These are phyloP conservation scores for Metschnikowia vanudenii DNA, from an alignment of 805 yeast genomes.

Conservation along the genomic window DNA sequence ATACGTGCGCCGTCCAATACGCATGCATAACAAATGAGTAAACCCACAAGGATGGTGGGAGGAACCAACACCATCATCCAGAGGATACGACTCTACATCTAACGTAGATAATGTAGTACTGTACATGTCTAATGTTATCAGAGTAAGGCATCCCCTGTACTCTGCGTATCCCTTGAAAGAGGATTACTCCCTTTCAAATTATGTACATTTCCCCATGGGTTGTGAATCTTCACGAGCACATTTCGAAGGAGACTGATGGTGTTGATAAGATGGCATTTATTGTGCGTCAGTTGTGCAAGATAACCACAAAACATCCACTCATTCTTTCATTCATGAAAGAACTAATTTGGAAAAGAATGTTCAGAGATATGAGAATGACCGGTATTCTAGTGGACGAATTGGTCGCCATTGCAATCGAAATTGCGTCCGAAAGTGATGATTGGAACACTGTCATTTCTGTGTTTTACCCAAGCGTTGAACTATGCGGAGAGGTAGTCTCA, in stretches of 20 bases:
- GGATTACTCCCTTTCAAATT: too few species aligned
- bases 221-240: conserved; percentile 57
- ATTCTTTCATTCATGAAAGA: conserved; percentile 55
- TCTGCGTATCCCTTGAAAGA: too few species aligned
- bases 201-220: conserved; percentile 73
- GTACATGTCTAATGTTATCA: too few species aligned
- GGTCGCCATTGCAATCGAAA: conserved; percentile 69
- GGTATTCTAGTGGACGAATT: conserved; percentile 68
- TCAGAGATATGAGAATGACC: conserved; percentile 58
- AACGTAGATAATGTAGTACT: too few species aligned
- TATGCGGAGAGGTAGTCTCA: conserved; percentile 62
- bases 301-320: conserved; percentile 49
- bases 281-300: conserved; percentile 58
- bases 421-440: conserved; percentile 69
- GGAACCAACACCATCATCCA: too few species aligned
- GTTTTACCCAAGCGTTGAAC: conserved; percentile 72
- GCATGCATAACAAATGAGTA: too few species aligned
- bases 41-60: too few species aligned
- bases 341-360: conserved; percentile 65
- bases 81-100: too few species aligned
- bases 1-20: too few species aligned
- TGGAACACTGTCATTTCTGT: conserved; percentile 64
- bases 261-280: conserved; percentile 58
- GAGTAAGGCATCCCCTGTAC: too few species aligned
- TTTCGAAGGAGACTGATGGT: conserved; percentile 61